These are phyloP conservation scores for Pythium dissotocum DNA, from an alignment of 352 stramenopile genomes.

Conservation along the genomic window DNA sequence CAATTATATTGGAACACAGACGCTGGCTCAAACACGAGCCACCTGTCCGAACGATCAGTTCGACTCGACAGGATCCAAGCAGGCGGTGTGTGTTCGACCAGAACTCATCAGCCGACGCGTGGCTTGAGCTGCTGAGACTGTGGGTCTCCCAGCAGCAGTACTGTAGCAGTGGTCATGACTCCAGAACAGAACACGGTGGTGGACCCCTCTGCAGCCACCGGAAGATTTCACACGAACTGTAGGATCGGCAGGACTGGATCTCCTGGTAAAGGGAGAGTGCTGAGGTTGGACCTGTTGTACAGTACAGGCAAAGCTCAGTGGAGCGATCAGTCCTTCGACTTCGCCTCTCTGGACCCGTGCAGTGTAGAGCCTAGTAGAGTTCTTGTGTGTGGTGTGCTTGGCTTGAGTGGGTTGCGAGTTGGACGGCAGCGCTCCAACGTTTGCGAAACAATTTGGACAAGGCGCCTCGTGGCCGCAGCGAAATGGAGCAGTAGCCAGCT, in stretches of 20 bases:
- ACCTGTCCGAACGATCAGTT: neutral
- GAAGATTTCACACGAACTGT: neutral
- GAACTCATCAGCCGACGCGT: neutral
- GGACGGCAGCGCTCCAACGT: slow-evolving; percentile 8
- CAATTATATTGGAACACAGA: neutral
- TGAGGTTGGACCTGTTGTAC: no score
- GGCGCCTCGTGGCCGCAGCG: slow-evolving; percentile 7
- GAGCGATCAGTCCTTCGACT: no score
- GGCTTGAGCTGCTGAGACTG: neutral
- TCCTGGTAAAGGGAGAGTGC: no score
- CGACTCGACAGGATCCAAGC: neutral
- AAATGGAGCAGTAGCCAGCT: slow-evolving; percentile 2
- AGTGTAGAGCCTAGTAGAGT: no score
- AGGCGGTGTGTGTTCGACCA: neutral
- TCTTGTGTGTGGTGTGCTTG: no score
- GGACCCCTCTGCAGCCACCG: neutral
- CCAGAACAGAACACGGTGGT: neutral
- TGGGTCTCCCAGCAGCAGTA: neutral
- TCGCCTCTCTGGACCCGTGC: no score
- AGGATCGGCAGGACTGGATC: no score
- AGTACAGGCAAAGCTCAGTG: no score
- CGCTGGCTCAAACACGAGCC: neutral
- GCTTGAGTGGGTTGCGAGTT: neutral
- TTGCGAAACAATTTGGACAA: slow-evolving; percentile 23
- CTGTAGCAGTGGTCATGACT: neutral